Conservation (phyloP, 2,329 filamentous ascomycete species). For the Calonectria naviculata region DNA sequence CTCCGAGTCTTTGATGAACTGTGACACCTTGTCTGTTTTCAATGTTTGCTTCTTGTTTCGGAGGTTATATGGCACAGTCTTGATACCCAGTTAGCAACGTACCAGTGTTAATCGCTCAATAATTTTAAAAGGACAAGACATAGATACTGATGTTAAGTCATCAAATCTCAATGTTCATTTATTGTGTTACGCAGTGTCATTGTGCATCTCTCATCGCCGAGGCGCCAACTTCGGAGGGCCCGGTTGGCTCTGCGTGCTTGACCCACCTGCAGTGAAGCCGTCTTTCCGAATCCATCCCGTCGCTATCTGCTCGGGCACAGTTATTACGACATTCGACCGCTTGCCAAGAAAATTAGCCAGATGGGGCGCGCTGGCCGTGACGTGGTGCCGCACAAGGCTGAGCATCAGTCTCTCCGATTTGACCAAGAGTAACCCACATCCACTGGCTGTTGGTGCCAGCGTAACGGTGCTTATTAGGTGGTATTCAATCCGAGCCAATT, state of each 20-base stretch:
- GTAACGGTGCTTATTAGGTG: not conserved
- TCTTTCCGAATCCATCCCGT: not conserved
- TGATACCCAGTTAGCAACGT: conserved; percentile 27
- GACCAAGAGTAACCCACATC: not conserved
- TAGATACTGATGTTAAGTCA: not conserved
- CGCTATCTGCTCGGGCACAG: conserved; percentile 4
- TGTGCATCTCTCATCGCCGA: not conserved
- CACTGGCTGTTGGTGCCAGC: not conserved
- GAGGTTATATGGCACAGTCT: conserved; percentile 18
- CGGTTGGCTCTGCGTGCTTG: not conserved
- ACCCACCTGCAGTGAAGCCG: not conserved
- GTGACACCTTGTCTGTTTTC: conserved; percentile 36
- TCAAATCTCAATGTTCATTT: not conserved
- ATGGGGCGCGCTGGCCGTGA: not conserved
- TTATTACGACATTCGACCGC: not conserved
- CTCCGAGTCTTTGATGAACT: conserved; percentile 60
- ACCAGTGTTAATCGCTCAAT: not conserved
- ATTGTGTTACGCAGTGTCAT: not conserved
- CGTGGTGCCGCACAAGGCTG: not conserved
- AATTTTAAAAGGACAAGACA: not conserved
- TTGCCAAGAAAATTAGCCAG: not conserved
- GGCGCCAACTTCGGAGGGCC: conserved; percentile 16
- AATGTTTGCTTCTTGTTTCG: conserved; percentile 14
- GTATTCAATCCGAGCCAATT: not conserved
- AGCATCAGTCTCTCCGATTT: not conserved